A percentile compares a stretch with the other conserved stretches of the same genome.
phyloP scores from a whole-genome alignment of 139 green algal species.

The Volvox reticuliferus region DNA sequence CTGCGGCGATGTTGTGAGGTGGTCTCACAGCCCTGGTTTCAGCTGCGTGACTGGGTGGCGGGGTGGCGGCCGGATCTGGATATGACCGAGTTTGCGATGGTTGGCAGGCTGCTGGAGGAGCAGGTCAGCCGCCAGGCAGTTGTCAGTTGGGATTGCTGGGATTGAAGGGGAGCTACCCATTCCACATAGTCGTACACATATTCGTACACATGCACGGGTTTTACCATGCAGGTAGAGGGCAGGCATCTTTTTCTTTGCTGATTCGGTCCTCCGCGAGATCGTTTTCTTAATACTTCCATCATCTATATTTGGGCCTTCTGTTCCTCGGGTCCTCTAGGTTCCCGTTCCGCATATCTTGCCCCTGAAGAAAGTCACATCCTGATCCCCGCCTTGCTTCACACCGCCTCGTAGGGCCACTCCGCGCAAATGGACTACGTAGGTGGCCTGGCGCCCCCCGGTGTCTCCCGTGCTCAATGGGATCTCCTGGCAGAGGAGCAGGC shows the following conservation, averaged over 20 bases:
- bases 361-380: no score
- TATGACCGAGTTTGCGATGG: slow-evolving; percentile 43
- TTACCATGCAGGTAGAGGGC: no score
- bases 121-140: not conserved
- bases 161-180: not conserved
- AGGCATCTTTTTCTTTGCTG: no score
- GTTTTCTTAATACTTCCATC: no score
- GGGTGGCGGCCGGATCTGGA: slow-evolving; percentile 61
- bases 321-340: no score
- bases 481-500: slow-evolving; percentile 49
- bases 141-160: not conserved
- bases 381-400: no score
- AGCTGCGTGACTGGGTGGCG: slow-evolving; percentile 57
- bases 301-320: no score
- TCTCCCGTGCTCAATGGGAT: slow-evolving; percentile 50
- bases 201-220: no score
- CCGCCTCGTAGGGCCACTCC: slow-evolving; percentile 41
- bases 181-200: not conserved
- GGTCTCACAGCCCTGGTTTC: slow-evolving; percentile 68
- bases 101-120: slow-evolving; percentile 40
- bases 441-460: slow-evolving; percentile 44
- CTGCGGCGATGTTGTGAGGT: slow-evolving; percentile 59
- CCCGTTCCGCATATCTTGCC: no score
- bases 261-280: no score
- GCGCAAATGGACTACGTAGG: slow-evolving; percentile 63